These are phyloP conservation scores for Salix arbutifolia DNA, from an alignment of 345 rosid species.

Conservation along the genomic window DNA sequence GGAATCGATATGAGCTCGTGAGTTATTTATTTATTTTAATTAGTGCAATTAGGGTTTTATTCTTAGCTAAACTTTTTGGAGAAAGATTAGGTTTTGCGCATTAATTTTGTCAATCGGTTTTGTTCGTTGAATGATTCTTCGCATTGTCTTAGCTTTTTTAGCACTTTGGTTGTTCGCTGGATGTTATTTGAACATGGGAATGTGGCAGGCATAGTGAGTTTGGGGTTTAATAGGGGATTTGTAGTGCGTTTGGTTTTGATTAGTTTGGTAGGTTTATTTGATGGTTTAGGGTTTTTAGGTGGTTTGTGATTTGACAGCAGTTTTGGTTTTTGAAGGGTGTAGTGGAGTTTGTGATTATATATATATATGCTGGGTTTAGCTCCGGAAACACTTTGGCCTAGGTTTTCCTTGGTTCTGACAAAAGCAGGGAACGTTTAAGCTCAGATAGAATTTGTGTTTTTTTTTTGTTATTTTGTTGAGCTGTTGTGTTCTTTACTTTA, in stretches of 20 bases:
- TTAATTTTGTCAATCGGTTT: not conserved
- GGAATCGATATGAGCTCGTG: conserved; percentile 63
- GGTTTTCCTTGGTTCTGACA: not conserved
- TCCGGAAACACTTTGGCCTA: not conserved
- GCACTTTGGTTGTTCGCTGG: not conserved
- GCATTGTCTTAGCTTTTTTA: not conserved
- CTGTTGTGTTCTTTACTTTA: not conserved
- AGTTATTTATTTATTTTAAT: not conserved
- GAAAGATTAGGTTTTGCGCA: not conserved
- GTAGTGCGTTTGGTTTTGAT: not conserved
- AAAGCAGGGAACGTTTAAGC: not conserved
- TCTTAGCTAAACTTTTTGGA: not conserved
- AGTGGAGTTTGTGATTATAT: too few species aligned
- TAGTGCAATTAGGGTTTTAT: not conserved
- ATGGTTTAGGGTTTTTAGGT: not conserved
- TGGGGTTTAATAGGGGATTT: not conserved
- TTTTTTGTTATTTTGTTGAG: not conserved
- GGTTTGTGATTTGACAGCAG: not conserved
- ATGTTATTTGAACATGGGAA: not conserved
- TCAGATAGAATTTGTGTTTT: not conserved
- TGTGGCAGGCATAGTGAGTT: not conserved
- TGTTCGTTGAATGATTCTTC: not conserved
- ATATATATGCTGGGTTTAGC: not conserved
- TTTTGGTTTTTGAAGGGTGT: not conserved
- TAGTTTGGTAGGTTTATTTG: not conserved